phyloP scores from a whole-genome alignment of 352 stramenopile species.

The Pythium insidiosum region DNA sequence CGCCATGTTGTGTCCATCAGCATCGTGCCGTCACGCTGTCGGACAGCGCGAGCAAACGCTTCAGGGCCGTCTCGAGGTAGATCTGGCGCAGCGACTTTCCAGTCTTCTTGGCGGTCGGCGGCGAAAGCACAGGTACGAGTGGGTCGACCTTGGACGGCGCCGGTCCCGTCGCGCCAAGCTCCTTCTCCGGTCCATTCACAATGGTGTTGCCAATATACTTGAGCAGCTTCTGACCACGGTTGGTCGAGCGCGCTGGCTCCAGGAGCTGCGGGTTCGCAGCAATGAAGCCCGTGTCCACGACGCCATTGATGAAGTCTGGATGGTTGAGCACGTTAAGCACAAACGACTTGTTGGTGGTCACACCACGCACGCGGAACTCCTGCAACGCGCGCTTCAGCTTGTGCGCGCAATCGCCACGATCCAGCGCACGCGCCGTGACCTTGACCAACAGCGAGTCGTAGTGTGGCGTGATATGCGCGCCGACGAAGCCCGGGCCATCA shows the following conservation, averaged over 20 bases:
- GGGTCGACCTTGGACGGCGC: constrained; percentile 87
- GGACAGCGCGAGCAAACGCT: constrained; percentile 95
- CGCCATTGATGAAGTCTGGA: constrained; percentile 91
- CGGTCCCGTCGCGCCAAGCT: constrained; percentile 88
- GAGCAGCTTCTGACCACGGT: constrained; percentile 94
- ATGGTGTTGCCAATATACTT: constrained; percentile 96
- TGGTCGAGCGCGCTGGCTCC: constrained; percentile 75
- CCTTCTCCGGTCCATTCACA: constrained; percentile 94
- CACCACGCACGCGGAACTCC: constrained; percentile 95
- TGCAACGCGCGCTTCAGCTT: constrained; percentile 93
- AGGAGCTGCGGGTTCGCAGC: constrained; percentile 92
- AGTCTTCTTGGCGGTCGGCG: constrained; percentile 2
- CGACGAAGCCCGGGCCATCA: no score
- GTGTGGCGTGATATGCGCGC: constrained; percentile 92
- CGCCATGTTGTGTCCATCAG: constrained; percentile 98
- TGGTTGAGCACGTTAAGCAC: constrained; percentile 93
- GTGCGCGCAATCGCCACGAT: constrained; percentile 86
- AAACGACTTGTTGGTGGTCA: constrained; percentile 95
- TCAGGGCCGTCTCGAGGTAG: constrained; percentile 93
- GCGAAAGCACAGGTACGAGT: constrained; percentile 57
- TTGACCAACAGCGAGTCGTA: constrained; percentile 98
- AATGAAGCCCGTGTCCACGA: constrained; percentile 97
- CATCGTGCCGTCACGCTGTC: constrained; percentile 90
- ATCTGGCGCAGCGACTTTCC: constrained; percentile 84
- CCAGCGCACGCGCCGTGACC: constrained; percentile 90